Evolutionary conservation across 441 rosid species (phyloP).

Genomic region (Populus hybrid): DNA sequence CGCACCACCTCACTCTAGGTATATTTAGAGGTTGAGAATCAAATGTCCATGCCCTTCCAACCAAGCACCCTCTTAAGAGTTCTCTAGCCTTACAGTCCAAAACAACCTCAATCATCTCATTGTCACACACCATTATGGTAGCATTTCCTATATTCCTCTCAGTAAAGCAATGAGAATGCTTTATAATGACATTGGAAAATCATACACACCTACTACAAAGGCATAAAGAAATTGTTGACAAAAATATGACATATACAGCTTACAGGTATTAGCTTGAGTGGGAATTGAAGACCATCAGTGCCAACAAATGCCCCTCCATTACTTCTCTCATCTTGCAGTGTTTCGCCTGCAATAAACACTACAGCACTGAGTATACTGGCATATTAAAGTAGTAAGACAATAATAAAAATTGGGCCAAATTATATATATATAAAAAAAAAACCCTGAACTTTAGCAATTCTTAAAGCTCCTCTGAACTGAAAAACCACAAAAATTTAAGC

Average conservation of each 20-base stretch:
- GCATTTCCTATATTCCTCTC: not conserved
- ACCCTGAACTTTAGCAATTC: not conserved
- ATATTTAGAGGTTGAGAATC: not conserved
- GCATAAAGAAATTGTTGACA: conserved; percentile 7
- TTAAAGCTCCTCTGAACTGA: not conserved
- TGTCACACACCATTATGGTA: not conserved
- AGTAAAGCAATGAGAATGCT: not conserved
- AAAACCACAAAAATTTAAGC: not conserved
- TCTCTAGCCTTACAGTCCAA: not conserved
- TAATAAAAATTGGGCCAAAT: not conserved
- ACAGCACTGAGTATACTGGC: not conserved
- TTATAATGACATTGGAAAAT: not conserved
- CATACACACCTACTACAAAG: conserved; percentile 1
- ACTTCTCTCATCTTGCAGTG: conserved; percentile 79
- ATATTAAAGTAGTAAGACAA: conserved; percentile 1
- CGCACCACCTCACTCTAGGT: not conserved
- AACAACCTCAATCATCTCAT: not conserved
- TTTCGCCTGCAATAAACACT: conserved; percentile 64
- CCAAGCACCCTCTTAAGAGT: not conserved
- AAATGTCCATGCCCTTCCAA: not conserved
- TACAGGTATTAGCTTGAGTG: conserved; percentile 93
- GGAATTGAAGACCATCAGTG: conserved; percentile 83
- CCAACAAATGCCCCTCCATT: conserved; percentile 86
- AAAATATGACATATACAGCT: conserved; percentile 22
- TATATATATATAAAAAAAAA: not conserved